These are phyloP conservation scores for Guyanaporus albipodus DNA, from an alignment of 768 basidiomycete species.

Conservation along the genomic window DNA sequence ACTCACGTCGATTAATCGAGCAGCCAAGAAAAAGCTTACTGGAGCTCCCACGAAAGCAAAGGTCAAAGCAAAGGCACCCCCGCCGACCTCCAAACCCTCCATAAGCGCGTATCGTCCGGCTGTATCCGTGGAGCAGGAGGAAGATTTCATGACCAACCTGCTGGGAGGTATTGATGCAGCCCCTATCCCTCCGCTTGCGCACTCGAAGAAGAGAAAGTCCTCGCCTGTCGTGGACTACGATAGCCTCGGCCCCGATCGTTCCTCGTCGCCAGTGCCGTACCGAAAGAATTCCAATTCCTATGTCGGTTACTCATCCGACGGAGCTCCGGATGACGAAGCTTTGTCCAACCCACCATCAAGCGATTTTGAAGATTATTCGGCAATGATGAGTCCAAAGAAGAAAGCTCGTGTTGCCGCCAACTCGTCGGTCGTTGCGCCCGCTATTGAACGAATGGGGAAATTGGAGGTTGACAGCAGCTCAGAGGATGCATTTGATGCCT, in stretches of 20 bases:
- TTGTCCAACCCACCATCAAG: conserved; percentile 38
- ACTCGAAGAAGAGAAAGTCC: conserved; percentile 65
- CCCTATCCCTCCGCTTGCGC: conserved; percentile 35
- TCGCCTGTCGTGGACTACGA: conserved; percentile 44
- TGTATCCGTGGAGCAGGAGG: conserved; percentile 74
- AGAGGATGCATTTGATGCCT: conserved; percentile 47
- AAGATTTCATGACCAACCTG: conserved; percentile 83
- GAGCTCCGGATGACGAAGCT: conserved; percentile 21
- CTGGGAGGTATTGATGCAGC: conserved; percentile 66
- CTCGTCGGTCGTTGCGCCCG: conserved; percentile 45
- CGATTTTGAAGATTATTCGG: conserved; percentile 46
- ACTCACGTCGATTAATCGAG: conserved; percentile 7
- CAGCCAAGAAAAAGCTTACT: conserved; percentile 28
- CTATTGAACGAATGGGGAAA: conserved; percentile 53
- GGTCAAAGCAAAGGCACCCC: conserved; percentile 43
- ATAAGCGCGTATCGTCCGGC: conserved; percentile 79
- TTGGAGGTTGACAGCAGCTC: conserved; percentile 55
- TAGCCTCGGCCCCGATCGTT: conserved; percentile 22
- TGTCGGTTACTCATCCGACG: conserved; percentile 36
- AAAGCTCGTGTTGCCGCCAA: conserved; percentile 45
- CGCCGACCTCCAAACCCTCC: conserved; percentile 49
- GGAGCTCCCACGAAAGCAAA: conserved; percentile 33
- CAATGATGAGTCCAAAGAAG: conserved; percentile 66
- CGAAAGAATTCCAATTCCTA: conserved; percentile 32
- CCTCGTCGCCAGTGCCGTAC: conserved; percentile 41